Evolutionary conservation across 202 grass and related monocot species (phyloP), one percentile per base, ranked within the genome.

Genomic region (Brachypodium distachyon): DNA sequence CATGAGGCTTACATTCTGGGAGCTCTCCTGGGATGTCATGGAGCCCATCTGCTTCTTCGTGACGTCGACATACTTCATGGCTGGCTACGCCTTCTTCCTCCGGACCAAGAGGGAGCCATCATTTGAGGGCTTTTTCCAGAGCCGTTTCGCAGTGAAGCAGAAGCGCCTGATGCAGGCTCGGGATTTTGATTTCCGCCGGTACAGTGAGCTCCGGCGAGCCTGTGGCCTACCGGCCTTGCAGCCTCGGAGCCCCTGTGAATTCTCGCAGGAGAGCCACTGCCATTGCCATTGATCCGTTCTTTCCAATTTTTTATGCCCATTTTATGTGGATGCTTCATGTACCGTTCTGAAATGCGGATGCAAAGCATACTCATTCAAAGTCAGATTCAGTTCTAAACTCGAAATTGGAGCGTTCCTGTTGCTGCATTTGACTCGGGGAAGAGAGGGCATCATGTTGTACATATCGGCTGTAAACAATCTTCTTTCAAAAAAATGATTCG

Each of bases 1-100:
- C 78, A 90, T 94, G 95, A 72, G 95, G 81, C 84, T 97, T 33
- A 97, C 95, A 3, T 97, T 97, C 78, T 97, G 95, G 89, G 95
- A 97, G 92, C 89, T 97, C 1, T 92, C 91, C 12, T 97, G 94
- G 94, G 91, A 97, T 16, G 94, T 97, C 5, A 97, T 97, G 94
- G 94, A 97, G 84, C 94, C 94, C 37, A 97, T 97, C 44, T 97
- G 94, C 84, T 97, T 94, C 78, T 97, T 86, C 19, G 88, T 97
- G 31, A 92, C 91, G 40, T 97, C 94, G n/a, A 46, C 87, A 49
- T 94, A 97, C 82, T 92, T 97, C 86, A 92, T 97, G 86, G 88
- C 82, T 0, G 91, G 94, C 49, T 97, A 97, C 47, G 39, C 88
- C 63, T 97, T 97, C 86, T 97, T 97, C 86, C 83, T 97, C 62